A percentile compares a stretch with the other conserved stretches of the same genome.
Conservation (phyloP, 495 filamentous ascomycete genomes). For the Trypethelium eluteriae region DNA sequence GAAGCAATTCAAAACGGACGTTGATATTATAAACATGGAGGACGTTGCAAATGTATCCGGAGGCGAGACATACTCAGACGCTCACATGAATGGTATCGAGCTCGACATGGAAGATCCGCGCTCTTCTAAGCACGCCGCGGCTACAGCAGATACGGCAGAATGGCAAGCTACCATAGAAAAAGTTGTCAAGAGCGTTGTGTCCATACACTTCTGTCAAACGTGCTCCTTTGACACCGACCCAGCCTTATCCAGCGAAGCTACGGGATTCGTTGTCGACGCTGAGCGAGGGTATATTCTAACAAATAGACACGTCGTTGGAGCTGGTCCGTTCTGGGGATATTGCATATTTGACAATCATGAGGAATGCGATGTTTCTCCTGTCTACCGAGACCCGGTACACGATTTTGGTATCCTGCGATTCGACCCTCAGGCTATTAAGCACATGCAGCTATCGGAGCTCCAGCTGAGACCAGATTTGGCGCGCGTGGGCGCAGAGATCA, state of each 20-base stretch:
- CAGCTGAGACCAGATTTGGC: slow-evolving; percentile 73
- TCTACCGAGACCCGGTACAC: slow-evolving; percentile 97
- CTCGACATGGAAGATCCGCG: slow-evolving; percentile 42
- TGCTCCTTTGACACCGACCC: slow-evolving; percentile 96
- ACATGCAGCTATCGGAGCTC: slow-evolving; percentile 80
- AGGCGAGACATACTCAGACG: slow-evolving; percentile 14
- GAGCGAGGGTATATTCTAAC: slow-evolving; percentile 63
- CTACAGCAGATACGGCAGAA: slow-evolving; percentile 76
- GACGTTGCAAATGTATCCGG: slow-evolving; percentile 38
- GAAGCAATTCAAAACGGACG: slow-evolving; percentile 49
- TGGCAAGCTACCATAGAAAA: slow-evolving; percentile 95
- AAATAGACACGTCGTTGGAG: slow-evolving; percentile 74
- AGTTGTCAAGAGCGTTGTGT: slow-evolving; percentile 88
- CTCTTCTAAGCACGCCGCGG: slow-evolving; percentile 38
- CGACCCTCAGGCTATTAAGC: slow-evolving; percentile 89
- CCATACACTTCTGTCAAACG: slow-evolving; percentile 97
- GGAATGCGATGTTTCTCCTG: slow-evolving; percentile 93
- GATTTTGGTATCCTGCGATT: slow-evolving; percentile 97
- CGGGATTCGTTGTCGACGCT: slow-evolving; percentile 95
- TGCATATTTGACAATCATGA: slow-evolving; percentile 98
- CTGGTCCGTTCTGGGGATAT: slow-evolving; percentile 96
- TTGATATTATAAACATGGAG: slow-evolving; percentile 41
- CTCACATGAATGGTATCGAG: slow-evolving; percentile 34
- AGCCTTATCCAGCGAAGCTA: slow-evolving; percentile 88
- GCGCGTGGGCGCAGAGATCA: slow-evolving; percentile 78